Conservation (phyloP, 2,329 filamentous ascomycete species). For the Alternaria brassicae region DNA sequence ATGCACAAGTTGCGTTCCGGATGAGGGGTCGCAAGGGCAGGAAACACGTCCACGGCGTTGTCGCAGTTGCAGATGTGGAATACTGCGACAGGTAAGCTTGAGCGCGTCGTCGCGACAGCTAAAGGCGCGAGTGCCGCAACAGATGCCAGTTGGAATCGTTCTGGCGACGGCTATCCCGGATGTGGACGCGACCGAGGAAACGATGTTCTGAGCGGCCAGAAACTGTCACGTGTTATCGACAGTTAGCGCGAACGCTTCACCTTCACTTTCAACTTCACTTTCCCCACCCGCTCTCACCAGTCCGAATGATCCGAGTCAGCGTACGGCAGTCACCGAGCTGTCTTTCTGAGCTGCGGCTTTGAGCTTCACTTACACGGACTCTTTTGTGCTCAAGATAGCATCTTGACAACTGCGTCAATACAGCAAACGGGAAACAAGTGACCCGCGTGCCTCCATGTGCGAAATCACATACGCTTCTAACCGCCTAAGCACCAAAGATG, state of each 20-base stretch:
- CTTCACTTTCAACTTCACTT: background rate
- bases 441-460: background rate
- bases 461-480: background rate
- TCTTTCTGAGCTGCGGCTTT: background rate
- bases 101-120: background rate
- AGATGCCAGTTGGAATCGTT: background rate
- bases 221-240: slow-evolving; percentile 21
- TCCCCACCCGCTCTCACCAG: slow-evolving; percentile 12
- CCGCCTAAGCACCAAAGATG: background rate
- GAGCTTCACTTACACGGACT: background rate
- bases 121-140: background rate
- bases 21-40: background rate
- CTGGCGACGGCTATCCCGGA: background rate
- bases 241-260: slow-evolving; percentile 16
- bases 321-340: background rate
- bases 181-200: slow-evolving; percentile 7
- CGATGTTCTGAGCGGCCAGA: background rate
- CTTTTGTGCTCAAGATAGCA: background rate
- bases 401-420: background rate
- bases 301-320: background rate
- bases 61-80: background rate
- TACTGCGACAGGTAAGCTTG: background rate
- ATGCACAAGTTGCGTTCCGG: slow-evolving; percentile 16
- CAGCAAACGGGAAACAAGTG: background rate
- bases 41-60: slow-evolving; percentile 5